These are phyloP conservation scores for Serendipita sp. DNA, from an alignment of 768 basidiomycete genomes.

Conservation along the genomic window DNA sequence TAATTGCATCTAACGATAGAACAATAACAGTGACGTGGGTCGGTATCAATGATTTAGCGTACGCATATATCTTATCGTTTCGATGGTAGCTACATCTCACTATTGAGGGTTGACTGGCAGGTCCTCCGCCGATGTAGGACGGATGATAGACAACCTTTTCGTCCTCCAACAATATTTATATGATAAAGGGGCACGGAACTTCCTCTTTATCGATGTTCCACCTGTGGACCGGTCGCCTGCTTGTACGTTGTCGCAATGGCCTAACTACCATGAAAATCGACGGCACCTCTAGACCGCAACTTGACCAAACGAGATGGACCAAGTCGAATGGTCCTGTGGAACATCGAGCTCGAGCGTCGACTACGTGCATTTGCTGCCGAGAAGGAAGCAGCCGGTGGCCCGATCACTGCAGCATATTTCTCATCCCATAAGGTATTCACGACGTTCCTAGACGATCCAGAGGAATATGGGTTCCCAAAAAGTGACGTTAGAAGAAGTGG, in stretches of 20 bases:
- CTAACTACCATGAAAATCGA: neutral
- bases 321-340: constrained; percentile 27
- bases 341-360: constrained; percentile 22
- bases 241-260: constrained; percentile 11
- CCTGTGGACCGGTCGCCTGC: constrained; percentile 35
- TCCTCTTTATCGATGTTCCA: constrained; percentile 45
- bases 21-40: constrained; percentile 41
- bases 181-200: constrained; percentile 32
- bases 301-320: neutral
- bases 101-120: neutral
- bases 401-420: constrained; percentile 29
- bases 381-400: constrained; percentile 26
- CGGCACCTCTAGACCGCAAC: neutral
- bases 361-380: constrained; percentile 23
- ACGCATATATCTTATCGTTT: constrained; percentile 30
- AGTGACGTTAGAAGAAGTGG: constrained; percentile 20
- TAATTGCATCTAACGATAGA: neutral
- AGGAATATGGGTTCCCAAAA: constrained; percentile 23
- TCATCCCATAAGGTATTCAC: constrained; percentile 34
- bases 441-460: constrained; percentile 31
- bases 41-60: constrained; percentile 43
- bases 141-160: constrained; percentile 25
- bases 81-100: neutral
- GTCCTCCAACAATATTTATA: constrained; percentile 33
- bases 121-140: neutral